These are phyloP conservation scores for Turnera subulata DNA, from an alignment of 345 rosid genomes.

Conservation along the genomic window DNA sequence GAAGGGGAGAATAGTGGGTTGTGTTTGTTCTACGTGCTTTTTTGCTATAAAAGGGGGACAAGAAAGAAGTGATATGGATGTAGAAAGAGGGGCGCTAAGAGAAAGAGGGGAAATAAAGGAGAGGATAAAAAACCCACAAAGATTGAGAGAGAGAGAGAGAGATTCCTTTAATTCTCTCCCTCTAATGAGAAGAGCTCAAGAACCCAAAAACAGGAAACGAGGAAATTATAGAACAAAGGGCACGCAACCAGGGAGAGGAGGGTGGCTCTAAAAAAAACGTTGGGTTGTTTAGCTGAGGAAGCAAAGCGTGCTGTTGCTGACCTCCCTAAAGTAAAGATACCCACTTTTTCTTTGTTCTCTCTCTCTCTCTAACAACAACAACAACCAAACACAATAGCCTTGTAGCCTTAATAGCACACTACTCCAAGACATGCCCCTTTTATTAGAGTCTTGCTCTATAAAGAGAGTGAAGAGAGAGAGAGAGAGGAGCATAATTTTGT, in stretches of 20 bases:
- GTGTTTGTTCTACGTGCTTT: constrained; percentile 13
- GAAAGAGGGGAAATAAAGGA: constrained; percentile 7
- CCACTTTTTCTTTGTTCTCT: not conserved
- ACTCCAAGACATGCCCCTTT: too few relatives aligned
- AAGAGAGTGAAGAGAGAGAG: too few relatives aligned
- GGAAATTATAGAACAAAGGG: constrained; percentile 23
- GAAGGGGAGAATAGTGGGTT: constrained; percentile 19
- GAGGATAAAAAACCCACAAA: not conserved
- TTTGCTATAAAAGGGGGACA: not conserved
- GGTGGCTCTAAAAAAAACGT: constrained; percentile 22
- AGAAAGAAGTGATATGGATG: not conserved
- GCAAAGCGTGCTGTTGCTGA: constrained; percentile 47
- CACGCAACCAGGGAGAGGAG: constrained; percentile 44
- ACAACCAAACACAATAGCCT: not conserved
- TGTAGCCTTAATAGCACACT: too few relatives aligned
- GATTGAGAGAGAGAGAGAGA: too few relatives aligned
- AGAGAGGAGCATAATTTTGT: too few relatives aligned
- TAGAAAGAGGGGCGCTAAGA: not conserved
- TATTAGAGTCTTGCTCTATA: too few relatives aligned
- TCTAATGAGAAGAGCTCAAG: not conserved
- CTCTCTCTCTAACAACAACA: constrained; percentile 1
- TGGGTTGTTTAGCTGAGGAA: constrained; percentile 46
- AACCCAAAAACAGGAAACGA: constrained; percentile 30
- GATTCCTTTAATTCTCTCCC: too few relatives aligned
- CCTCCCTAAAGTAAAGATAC: constrained; percentile 8